Evolutionary conservation across 805 yeast species (phyloP).

Genomic region (Candida chauliodis): DNA sequence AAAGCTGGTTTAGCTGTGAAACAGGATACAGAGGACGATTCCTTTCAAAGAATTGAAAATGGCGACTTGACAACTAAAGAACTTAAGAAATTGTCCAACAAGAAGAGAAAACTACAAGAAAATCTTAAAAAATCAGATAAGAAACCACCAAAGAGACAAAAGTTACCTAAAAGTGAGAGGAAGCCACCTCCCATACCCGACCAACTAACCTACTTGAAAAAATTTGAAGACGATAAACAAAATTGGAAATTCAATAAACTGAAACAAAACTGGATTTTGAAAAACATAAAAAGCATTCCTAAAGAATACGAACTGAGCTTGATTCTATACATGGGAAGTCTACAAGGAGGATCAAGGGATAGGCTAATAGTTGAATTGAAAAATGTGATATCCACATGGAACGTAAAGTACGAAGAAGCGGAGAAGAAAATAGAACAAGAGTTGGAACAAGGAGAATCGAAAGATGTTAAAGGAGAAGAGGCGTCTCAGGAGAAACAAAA

Average conservation of each 20-base stretch:
- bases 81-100: slow-evolving; percentile 36
- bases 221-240: slow-evolving; percentile 50
- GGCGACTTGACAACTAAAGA: slow-evolving; percentile 40
- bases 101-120: slow-evolving; percentile 24
- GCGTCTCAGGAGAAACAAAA: background rate
- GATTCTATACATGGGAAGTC: slow-evolving; percentile 49
- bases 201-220: slow-evolving; percentile 62
- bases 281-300: slow-evolving; percentile 54
- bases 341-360: slow-evolving; percentile 68
- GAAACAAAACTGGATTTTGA: slow-evolving; percentile 81
- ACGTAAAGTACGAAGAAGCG: slow-evolving; percentile 41
- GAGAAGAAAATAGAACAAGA: slow-evolving; percentile 38
- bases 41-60: slow-evolving; percentile 43
- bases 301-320: slow-evolving; percentile 50
- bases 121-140: slow-evolving; percentile 16
- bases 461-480: slow-evolving; percentile 15
- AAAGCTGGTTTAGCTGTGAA: slow-evolving; percentile 66
- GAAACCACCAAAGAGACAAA: slow-evolving; percentile 67
- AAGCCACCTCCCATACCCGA: slow-evolving; percentile 75
- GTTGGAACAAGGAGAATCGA: slow-evolving; percentile 16
- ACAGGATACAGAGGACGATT: slow-evolving; percentile 40
- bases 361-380: slow-evolving; percentile 51
- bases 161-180: slow-evolving; percentile 65
- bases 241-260: slow-evolving; percentile 84
- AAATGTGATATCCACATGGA: slow-evolving; percentile 54